A percentile compares a stretch with the other conserved stretches of the same genome.
phyloP scores from a whole-genome alignment of 1,284 basidiomycete species.

The Paramarasmius palmivorus region DNA sequence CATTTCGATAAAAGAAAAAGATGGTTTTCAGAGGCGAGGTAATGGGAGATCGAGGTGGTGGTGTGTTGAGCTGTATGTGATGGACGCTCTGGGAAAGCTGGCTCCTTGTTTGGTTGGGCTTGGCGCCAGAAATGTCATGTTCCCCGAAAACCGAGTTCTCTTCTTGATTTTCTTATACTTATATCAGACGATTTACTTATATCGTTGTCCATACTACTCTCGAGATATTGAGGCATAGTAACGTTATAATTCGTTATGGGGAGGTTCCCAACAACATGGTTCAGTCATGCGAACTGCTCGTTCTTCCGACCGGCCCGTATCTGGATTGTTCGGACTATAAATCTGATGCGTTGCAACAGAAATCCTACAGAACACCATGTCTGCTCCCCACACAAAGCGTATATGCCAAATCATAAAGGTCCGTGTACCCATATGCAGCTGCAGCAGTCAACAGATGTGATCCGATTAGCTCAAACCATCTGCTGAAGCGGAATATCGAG shows the following conservation, averaged over 20 bases:
- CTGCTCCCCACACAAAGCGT: constrained; percentile 49
- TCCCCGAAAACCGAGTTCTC: too few species aligned
- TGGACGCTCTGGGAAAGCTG: too few species aligned
- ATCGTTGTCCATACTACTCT: too few species aligned
- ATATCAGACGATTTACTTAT: too few species aligned
- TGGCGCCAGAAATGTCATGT: too few species aligned
- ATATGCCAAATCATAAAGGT: constrained; percentile 78
- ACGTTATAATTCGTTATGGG: too few species aligned
- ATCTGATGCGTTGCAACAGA: background rate
- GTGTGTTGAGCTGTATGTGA: background rate
- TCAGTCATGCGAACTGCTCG: too few species aligned
- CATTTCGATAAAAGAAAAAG: constrained; percentile 46
- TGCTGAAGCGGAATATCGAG: constrained; percentile 65
- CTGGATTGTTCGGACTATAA: background rate
- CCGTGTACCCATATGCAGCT: constrained; percentile 9
- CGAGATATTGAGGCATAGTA: too few species aligned
- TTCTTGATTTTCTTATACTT: too few species aligned
- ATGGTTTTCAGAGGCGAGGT: constrained; percentile 10
- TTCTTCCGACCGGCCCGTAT: background rate
- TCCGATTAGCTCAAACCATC: constrained; percentile 59
- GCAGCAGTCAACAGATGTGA: constrained; percentile 1
- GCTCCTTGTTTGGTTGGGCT: too few species aligned
- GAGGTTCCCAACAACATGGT: too few species aligned
- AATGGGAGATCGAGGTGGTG: constrained; percentile 4
- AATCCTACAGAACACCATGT: constrained; percentile 21